Evolutionary conservation across 2,329 filamentous ascomycete genomes (phyloP), one percentile per base, ranked within the genome.

Genomic region (Lecanosticta acicola): DNA sequence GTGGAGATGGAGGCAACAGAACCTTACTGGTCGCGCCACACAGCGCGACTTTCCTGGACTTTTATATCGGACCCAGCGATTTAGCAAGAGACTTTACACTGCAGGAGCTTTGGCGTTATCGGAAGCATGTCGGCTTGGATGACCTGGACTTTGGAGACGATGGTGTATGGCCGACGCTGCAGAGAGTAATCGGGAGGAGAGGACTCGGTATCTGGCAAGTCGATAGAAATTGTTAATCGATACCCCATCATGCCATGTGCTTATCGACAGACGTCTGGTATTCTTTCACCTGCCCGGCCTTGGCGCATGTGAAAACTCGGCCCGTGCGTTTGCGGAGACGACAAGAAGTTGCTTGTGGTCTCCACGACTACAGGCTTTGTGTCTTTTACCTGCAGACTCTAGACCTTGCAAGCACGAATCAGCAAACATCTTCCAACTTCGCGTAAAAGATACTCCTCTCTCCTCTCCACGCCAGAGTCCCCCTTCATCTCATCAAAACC

Each of bases 71-170:
- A 7, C 5, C 35, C 35, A 19, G 41, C 29, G 16, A 36, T n/a
- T n/a, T n/a, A n/a, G n/a, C 36, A 3, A 36, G 43, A n/a, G 44
- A 46, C 9, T 11, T 59, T 10, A 39, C 75, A 24, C 83, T 90
- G 57, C 74, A 81, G 48, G 78, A 87, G 62, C 77, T 87, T 3
- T 90, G 84, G 83, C 75, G 76, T 48, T 75, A 86, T 58, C 69
- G 67, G 38, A 72, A 74, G 45, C 86, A 91, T 65, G 66, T 91
- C 26, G 89, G 88, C 58, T 69, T 91, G 34, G 86, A 91, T 64
- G 86, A 91, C 66, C 71, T 91, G 61, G 85, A 90, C 61, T 88
- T 87, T 71, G 84, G 72, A 2, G 81, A 85, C 49, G 85, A 90
- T 57, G 86, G 86, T 4, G 72, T 90, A 41, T 84, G 80, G 82